Evolutionary conservation across 2,329 filamentous ascomycete species (phyloP).

Genomic region (Phaeomoniella chlamydospora): DNA sequence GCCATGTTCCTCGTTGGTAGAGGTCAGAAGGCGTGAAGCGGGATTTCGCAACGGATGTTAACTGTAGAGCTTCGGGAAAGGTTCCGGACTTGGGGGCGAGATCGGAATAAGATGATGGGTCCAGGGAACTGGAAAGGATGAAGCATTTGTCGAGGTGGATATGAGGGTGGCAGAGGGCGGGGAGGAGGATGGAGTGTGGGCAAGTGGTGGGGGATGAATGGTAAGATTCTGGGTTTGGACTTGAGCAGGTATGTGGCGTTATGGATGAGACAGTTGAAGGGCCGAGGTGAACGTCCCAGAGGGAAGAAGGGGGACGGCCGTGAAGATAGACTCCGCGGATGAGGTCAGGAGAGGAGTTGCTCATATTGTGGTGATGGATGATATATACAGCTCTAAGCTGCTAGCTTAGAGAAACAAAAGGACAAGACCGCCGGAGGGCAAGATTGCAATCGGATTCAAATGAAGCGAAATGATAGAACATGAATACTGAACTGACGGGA

Average conservation of each 20-base stretch:
- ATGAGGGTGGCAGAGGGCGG: slow-evolving; percentile 55
- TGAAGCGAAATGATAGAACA: too few species aligned
- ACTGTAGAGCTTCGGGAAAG: slow-evolving; percentile 49
- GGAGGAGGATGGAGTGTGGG: slow-evolving; percentile 23
- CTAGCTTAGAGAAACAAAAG: too few species aligned
- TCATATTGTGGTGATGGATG: too few species aligned
- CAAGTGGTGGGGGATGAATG: slow-evolving; percentile 1
- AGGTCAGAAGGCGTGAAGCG: slow-evolving; percentile 49
- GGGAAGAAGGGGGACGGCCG: slow-evolving; percentile 11
- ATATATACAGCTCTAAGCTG: too few species aligned
- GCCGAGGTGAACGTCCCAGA: slow-evolving; percentile 18
- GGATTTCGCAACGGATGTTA: slow-evolving; percentile 46
- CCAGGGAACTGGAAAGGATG: slow-evolving; percentile 16
- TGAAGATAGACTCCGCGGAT: slow-evolving; percentile 15
- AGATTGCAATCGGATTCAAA: too few species aligned
- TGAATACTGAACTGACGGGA: too few species aligned
- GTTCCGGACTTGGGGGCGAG: slow-evolving; percentile 45
- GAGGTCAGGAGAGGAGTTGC: too few species aligned
- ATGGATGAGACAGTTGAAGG: slow-evolving; percentile 15
- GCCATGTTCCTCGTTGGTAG: slow-evolving; percentile 46
- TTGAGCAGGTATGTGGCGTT: slow-evolving; percentile 9
- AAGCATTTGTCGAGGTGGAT: slow-evolving; percentile 50
- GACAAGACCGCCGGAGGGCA: too few species aligned
- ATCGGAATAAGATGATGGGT: slow-evolving; percentile 33
- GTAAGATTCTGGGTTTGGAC: slow-evolving; percentile 4